These are phyloP conservation scores for Pseudogymnoascus sp. DNA, from an alignment of 2,329 filamentous ascomycete genomes.

Conservation along the genomic window DNA sequence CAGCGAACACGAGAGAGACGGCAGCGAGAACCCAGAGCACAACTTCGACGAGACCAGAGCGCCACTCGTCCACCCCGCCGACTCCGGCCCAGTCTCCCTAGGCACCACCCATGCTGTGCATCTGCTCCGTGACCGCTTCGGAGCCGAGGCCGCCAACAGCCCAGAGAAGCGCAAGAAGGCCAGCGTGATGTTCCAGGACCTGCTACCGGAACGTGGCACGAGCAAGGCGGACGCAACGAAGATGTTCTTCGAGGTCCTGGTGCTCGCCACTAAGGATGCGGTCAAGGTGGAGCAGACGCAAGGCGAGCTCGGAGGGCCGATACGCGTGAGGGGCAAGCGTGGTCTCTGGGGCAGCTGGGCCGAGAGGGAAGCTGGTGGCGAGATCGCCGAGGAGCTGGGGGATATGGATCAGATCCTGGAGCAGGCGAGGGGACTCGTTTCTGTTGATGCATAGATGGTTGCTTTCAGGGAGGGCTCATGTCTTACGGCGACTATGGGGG, in stretches of 20 bases:
- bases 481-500: not conserved
- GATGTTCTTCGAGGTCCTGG: slow-evolving; percentile 98
- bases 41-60: slow-evolving; percentile 73
- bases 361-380: slow-evolving; percentile 61
- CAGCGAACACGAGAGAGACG: slow-evolving; percentile 30
- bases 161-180: slow-evolving; percentile 66
- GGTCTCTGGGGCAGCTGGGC: slow-evolving; percentile 98
- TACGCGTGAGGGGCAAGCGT: slow-evolving; percentile 81
- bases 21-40: slow-evolving; percentile 38
- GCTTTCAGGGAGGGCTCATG: not conserved
- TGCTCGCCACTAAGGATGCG: slow-evolving; percentile 94
- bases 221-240: slow-evolving; percentile 89
- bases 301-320: slow-evolving; percentile 63
- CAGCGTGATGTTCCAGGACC: slow-evolving; percentile 80
- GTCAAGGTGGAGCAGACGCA: slow-evolving; percentile 89
- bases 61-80: slow-evolving; percentile 69
- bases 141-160: slow-evolving; percentile 59
- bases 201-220: slow-evolving; percentile 74
- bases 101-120: slow-evolving; percentile 96
- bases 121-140: slow-evolving; percentile 82
- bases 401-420: slow-evolving; percentile 6
- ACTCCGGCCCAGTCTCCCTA: slow-evolving; percentile 78
- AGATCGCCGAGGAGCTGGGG: slow-evolving; percentile 34
- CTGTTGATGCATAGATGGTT: not conserved
- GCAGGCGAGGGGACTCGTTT: slow-evolving; percentile 2